phyloP scores from a whole-genome alignment of 2,329 filamentous ascomycete species.

The Fusarium coicis region DNA sequence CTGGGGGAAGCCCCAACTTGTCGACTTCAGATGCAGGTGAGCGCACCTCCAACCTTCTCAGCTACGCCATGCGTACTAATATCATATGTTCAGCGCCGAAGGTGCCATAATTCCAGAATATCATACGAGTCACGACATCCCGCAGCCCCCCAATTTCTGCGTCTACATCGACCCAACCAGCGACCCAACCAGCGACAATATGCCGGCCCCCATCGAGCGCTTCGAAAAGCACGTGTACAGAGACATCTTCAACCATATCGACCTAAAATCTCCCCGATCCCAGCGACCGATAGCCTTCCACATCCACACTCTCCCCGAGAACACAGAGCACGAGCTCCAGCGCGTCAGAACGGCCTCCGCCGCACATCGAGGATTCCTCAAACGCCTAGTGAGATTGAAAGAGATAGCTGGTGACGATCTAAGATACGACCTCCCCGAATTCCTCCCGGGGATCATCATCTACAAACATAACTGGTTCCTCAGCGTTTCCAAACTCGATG shows the following conservation, averaged over 20 bases:
- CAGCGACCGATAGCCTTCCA: neutral
- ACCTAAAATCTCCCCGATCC: too few species aligned
- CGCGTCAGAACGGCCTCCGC: neutral
- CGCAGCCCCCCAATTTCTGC: neutral
- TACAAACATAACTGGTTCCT: neutral
- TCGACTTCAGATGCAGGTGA: neutral
- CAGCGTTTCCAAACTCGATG: neutral
- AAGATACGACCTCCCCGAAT: neutral
- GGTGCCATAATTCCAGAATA: neutral
- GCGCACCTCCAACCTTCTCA: too few species aligned
- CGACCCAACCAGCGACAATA: too few species aligned
- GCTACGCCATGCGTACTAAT: too few species aligned
- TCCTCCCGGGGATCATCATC: neutral
- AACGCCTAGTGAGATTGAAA: neutral
- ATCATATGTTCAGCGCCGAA: too few species aligned
- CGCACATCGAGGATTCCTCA: neutral
- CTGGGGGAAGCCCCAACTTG: neutral
- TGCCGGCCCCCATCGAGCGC: too few species aligned
- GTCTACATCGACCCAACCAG: neutral
- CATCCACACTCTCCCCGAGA: neutral
- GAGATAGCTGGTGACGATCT: neutral
- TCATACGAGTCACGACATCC: neutral
- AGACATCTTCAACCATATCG: neutral
- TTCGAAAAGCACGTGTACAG: too few species aligned
- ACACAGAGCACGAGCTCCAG: neutral